phyloP scores from a whole-genome alignment of 768 basidiomycete species.

The Suillus placidus region DNA sequence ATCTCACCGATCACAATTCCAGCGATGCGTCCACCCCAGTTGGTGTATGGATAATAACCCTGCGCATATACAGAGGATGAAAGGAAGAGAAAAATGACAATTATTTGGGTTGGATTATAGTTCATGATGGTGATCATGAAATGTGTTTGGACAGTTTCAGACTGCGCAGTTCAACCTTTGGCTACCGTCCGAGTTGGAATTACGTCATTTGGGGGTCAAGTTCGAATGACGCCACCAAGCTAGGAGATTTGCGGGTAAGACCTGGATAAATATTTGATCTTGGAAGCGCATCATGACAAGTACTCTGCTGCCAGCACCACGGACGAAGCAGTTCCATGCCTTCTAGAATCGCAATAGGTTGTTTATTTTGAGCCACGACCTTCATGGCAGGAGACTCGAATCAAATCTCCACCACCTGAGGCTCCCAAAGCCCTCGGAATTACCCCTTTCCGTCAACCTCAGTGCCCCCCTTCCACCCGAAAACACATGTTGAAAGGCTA shows the following conservation, averaged over 20 bases:
- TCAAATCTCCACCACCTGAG: constrained; percentile 56
- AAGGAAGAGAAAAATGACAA: constrained; percentile 9
- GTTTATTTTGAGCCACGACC: constrained; percentile 41
- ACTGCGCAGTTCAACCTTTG: not conserved
- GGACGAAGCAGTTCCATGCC: constrained; percentile 42
- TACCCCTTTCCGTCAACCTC: constrained; percentile 69
- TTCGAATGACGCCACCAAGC: not conserved
- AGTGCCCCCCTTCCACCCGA: constrained; percentile 26
- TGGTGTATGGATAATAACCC: constrained; percentile 5
- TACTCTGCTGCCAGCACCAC: constrained; percentile 61
- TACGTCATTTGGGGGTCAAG: not conserved
- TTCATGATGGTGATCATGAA: constrained; percentile 2
- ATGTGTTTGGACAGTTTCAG: not conserved
- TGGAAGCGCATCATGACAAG: not conserved
- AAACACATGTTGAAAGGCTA: not conserved
- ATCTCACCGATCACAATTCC: constrained; percentile 29
- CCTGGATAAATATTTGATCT: not conserved
- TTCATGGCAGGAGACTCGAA: constrained; percentile 52
- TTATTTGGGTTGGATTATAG: not conserved
- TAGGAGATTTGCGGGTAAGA: not conserved
- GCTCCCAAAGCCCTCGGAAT: constrained; percentile 50
- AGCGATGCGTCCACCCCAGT: constrained; percentile 23
- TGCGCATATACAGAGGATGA: constrained; percentile 20
- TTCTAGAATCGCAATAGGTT: constrained; percentile 44
- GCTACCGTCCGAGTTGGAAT: not conserved